These are phyloP conservation scores for Oryza longistaminata DNA, from an alignment of 176 grass and related monocot genomes.

Conservation along the genomic window DNA sequence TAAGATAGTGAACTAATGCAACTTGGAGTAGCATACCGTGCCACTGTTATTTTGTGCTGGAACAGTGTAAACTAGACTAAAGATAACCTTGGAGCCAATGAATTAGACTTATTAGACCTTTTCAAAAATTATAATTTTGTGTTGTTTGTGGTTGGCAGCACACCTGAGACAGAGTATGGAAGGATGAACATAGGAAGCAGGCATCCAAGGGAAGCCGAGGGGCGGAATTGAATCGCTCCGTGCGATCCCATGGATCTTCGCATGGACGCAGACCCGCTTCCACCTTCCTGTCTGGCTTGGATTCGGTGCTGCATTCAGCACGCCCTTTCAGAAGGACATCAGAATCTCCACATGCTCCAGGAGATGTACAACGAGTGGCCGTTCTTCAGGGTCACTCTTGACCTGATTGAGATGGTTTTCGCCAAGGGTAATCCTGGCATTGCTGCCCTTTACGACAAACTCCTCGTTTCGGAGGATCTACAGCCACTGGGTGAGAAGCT, in stretches of 20 bases:
- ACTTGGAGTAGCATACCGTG: neutral
- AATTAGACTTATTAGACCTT: neutral
- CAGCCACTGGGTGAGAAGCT: slow-evolving; percentile 53
- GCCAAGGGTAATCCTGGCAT: slow-evolving; percentile 81
- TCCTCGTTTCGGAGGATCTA: slow-evolving; percentile 68
- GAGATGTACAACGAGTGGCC: slow-evolving; percentile 85
- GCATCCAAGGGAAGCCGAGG: slow-evolving; percentile 76
- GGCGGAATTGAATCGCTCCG: slow-evolving; percentile 80
- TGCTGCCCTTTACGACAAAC: slow-evolving; percentile 70
- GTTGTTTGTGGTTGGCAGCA: slow-evolving; percentile 53
- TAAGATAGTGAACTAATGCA: neutral
- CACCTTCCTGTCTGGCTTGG: slow-evolving; percentile 79
- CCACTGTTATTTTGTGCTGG: neutral
- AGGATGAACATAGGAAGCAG: slow-evolving; percentile 90
- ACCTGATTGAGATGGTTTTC: slow-evolving; percentile 87
- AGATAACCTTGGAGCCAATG: neutral
- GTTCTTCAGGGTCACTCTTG: slow-evolving; percentile 81
- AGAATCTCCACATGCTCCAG: slow-evolving; percentile 62
- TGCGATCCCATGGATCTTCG: slow-evolving; percentile 88
- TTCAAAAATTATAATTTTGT: no score
- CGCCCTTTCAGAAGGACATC: slow-evolving; percentile 64
- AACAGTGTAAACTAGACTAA: neutral
- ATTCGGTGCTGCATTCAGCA: slow-evolving; percentile 72
- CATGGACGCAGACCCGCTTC: slow-evolving; percentile 78
- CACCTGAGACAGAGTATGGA: slow-evolving; percentile 78